Conservation (phyloP, 2,329 filamentous ascomycete species). For the Exophiala xenobiotica region DNA sequence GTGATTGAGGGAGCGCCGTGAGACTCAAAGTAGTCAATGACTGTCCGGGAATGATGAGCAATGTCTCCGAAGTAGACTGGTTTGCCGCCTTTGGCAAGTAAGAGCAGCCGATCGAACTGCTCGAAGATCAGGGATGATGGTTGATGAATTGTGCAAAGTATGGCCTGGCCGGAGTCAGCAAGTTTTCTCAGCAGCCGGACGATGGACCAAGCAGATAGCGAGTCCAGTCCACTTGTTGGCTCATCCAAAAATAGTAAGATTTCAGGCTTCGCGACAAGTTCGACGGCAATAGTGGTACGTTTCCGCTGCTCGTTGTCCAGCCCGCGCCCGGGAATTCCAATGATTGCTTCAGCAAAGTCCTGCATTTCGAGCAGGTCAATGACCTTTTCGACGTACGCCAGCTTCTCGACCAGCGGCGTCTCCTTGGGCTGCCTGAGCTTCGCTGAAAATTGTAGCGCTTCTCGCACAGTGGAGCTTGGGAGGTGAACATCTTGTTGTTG, state of each 20-base stretch:
- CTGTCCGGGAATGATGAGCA: constrained; percentile 58
- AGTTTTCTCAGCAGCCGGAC: constrained; percentile 62
- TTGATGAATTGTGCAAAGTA: constrained; percentile 59
- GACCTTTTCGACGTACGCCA: constrained; percentile 87
- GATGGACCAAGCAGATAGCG: constrained; percentile 63
- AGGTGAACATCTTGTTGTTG: constrained; percentile 90
- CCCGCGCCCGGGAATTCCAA: constrained; percentile 79
- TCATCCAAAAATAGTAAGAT: constrained; percentile 67
- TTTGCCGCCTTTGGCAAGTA: constrained; percentile 71
- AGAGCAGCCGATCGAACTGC: constrained; percentile 69
- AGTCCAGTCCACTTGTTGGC: constrained; percentile 67
- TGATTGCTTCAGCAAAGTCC: constrained; percentile 81
- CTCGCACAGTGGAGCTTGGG: constrained; percentile 77
- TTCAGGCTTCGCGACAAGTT: constrained; percentile 68
- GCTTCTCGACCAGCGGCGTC: constrained; percentile 69
- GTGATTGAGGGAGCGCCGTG: constrained; percentile 67
- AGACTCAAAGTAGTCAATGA: constrained; percentile 73
- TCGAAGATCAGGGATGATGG: constrained; percentile 53
- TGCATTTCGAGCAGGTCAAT: constrained; percentile 88
- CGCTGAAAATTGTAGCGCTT: constrained; percentile 82
- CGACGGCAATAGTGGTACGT: constrained; percentile 87
- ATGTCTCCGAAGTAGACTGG: constrained; percentile 84
- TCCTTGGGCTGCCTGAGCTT: constrained; percentile 76
- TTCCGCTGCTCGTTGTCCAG: constrained; percentile 63
- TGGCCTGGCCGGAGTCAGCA: constrained; percentile 51